These are phyloP conservation scores for Blastomyces parvus DNA, from an alignment of 2,329 filamentous ascomycete genomes.

Conservation along the genomic window DNA sequence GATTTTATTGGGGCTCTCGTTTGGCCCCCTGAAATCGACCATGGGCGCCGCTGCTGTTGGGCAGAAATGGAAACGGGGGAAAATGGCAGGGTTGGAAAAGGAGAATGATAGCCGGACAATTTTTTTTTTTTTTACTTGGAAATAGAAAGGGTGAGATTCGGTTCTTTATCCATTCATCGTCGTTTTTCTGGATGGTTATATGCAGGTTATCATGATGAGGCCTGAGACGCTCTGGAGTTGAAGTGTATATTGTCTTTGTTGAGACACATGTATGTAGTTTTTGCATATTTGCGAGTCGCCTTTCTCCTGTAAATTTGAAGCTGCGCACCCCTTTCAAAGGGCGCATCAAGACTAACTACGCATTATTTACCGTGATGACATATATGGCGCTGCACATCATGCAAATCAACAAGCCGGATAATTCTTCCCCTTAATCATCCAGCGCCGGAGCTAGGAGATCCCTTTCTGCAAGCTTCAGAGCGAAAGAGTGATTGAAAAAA, in stretches of 20 bases:
- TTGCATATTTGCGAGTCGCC: too few species aligned
- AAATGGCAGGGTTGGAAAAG: background rate
- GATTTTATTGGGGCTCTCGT: background rate
- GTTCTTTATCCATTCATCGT: background rate
- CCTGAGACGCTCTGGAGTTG: too few species aligned
- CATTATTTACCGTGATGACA: background rate
- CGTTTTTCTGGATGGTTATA: background rate
- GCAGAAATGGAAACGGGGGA: background rate
- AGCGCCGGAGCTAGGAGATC: background rate
- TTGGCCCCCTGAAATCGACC: background rate
- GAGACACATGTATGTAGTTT: background rate
- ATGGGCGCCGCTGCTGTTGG: background rate
- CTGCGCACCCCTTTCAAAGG: background rate
- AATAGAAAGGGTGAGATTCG: background rate
- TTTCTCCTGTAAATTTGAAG: too few species aligned
- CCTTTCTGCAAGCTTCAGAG: background rate
- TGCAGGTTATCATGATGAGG: too few species aligned
- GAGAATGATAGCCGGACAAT: background rate
- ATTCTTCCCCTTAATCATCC: background rate
- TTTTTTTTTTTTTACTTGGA: background rate
- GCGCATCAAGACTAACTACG: background rate
- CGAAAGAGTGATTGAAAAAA: background rate
- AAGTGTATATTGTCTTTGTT: too few species aligned
- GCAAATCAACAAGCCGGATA: background rate
- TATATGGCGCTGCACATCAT: conserved; percentile 2